Evolutionary conservation across 1,284 basidiomycete genomes (phyloP), one percentile per base, ranked within the genome.

Genomic region (Boletellus deceptivus): DNA sequence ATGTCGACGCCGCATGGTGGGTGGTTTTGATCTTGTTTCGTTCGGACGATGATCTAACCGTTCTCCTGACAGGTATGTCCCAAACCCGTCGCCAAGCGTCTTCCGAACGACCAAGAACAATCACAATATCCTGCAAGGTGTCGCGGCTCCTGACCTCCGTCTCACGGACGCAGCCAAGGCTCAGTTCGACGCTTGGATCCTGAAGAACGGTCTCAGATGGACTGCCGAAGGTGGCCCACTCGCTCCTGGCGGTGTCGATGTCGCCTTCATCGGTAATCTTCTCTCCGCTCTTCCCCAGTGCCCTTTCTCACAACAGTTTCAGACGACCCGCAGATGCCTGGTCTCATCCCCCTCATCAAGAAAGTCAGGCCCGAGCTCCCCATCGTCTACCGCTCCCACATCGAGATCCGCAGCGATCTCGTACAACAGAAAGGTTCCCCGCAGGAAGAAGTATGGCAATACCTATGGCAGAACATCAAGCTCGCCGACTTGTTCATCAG

Each of bases 41-140:
- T 48, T 55, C 41, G 29, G 50, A 39, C 43, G 45, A 35, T 45
- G 22, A 47, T 31, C 22, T 53, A 33, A 53, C 22, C 8, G 24
- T 29, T 50, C n/a, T 39, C 20, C 29, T 4, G n/a, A 45, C 38
- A 90, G 88, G 88, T 91, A 89, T 72, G 88, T 91, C 17, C 91
- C 89, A 45, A 91, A 93, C 76, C 81, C 91, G 53, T 86, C 85
- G 34, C 91, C 91, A 6, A 81, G 80, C 56, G 89, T 93, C 34
- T 93, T 93, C 79, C 82, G 91, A 57, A 92, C 88, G 54, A 93
- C 91, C 55, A 93, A 93, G 78, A 89, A 91, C 84, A 93, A 92
- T 75, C 89, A 91, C 79, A 91, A 91, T 70, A 89, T 89, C 68
- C 73, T 91, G 17, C 89, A 91, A 79, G 91, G 91, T 52, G 91